These are phyloP conservation scores for Chenopodium album DNA, from an alignment of 148 eudicot species.

Conservation along the genomic window DNA sequence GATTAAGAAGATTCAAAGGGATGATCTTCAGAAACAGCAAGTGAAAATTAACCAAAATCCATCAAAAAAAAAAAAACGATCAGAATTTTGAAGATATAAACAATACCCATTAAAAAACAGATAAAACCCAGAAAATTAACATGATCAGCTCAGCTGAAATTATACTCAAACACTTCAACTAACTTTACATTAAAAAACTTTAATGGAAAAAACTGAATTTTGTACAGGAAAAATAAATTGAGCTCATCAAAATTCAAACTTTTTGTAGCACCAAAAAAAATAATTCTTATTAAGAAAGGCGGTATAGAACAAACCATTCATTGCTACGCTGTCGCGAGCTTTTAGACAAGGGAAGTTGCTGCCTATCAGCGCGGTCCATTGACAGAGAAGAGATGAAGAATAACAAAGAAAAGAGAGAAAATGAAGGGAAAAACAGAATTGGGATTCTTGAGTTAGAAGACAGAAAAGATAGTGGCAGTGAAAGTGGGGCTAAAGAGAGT, in stretches of 20 bases:
- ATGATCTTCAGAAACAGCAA: slow-evolving; percentile 5
- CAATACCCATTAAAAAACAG: neutral
- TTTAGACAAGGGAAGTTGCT: slow-evolving; percentile 51
- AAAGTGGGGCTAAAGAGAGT: slow-evolving; percentile 36
- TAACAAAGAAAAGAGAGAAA: neutral
- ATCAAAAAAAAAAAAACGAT: neutral
- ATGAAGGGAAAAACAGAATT: neutral
- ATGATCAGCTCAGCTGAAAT: slow-evolving; percentile 7
- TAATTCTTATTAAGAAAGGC: neutral
- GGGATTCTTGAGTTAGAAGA: slow-evolving; percentile 28
- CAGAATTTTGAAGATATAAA: neutral
- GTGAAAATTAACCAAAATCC: neutral
- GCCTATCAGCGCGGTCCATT: slow-evolving; percentile 54
- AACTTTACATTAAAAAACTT: neutral
- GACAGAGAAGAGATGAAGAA: slow-evolving; percentile 13
- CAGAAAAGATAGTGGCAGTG: slow-evolving; percentile 23
- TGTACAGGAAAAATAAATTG: neutral
- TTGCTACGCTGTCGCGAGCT: slow-evolving; percentile 55
- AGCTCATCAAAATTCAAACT: slow-evolving; percentile 3
- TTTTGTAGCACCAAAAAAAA: neutral
- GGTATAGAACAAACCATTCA: slow-evolving; percentile 67
- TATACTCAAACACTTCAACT: neutral
- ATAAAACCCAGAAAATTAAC: neutral
- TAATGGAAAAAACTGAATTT: neutral
- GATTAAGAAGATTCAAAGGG: neutral